Evolutionary conservation across 2,329 filamentous ascomycete genomes (phyloP).

Genomic region (Colletotrichum orbiculare): DNA sequence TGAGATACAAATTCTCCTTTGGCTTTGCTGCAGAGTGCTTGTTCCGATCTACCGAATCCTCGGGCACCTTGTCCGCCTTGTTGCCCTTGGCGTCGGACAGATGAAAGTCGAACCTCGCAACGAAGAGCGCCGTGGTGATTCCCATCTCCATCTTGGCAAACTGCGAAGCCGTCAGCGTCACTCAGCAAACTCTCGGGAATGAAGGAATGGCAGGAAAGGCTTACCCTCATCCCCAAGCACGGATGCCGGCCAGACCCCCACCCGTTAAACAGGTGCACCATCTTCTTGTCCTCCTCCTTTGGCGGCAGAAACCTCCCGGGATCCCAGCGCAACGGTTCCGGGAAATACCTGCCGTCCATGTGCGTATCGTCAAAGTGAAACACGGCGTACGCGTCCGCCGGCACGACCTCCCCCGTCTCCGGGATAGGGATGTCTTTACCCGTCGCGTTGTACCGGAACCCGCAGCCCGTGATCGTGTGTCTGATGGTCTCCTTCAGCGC

Average conservation of each 20-base stretch:
- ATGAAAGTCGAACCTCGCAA: slow-evolving; percentile 60
- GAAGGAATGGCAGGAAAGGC: slow-evolving; percentile 17
- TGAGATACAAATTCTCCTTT: slow-evolving; percentile 46
- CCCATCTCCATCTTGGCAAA: slow-evolving; percentile 66
- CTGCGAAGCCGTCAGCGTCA: slow-evolving; percentile 36
- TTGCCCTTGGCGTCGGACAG: slow-evolving; percentile 54
- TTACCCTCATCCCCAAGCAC: slow-evolving; percentile 43
- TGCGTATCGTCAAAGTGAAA: slow-evolving; percentile 61
- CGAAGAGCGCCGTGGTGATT: slow-evolving; percentile 60
- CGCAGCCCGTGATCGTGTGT: slow-evolving; percentile 57
- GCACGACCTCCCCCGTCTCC: slow-evolving; percentile 59
- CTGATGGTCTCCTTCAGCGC: slow-evolving; percentile 66
- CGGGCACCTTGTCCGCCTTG: slow-evolving; percentile 41
- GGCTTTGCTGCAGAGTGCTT: slow-evolving; percentile 53
- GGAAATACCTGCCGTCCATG: slow-evolving; percentile 59
- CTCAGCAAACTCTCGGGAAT: neutral
- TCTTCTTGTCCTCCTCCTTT: slow-evolving; percentile 56
- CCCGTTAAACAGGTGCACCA: slow-evolving; percentile 44
- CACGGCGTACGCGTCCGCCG: slow-evolving; percentile 56
- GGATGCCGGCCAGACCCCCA: slow-evolving; percentile 51
- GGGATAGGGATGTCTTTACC: slow-evolving; percentile 57
- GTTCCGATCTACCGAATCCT: slow-evolving; percentile 46
- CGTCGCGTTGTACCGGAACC: slow-evolving; percentile 63
- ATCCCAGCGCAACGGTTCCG: slow-evolving; percentile 60
- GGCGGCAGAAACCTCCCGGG: slow-evolving; percentile 59